Conservation (phyloP, 495 filamentous ascomycete species). For the Daldinia concentrica region DNA sequence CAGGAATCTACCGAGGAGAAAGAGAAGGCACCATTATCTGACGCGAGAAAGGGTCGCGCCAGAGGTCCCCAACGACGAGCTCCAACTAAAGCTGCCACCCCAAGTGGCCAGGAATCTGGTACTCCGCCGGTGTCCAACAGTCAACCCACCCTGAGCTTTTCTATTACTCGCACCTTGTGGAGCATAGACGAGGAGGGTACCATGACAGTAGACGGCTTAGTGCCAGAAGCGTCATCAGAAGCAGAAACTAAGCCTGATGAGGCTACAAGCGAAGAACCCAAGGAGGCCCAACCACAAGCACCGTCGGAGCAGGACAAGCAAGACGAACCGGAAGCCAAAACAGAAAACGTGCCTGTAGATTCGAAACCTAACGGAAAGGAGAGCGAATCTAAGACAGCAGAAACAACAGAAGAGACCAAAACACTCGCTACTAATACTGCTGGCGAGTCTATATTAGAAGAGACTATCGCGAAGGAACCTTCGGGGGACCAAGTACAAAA, state of each 20-base stretch:
- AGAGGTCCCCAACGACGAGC: slow-evolving; percentile 84
- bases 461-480: slow-evolving; percentile 50
- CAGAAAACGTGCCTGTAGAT: slow-evolving; percentile 22
- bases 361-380: slow-evolving; percentile 14
- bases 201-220: slow-evolving; percentile 50
- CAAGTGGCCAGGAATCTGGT: slow-evolving; percentile 44
- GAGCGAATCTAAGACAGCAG: background rate
- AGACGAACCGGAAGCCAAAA: slow-evolving; percentile 36
- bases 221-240: slow-evolving; percentile 35
- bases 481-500: slow-evolving; percentile 48
- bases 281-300: slow-evolving; percentile 46
- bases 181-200: slow-evolving; percentile 63
- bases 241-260: slow-evolving; percentile 28
- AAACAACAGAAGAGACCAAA: slow-evolving; percentile 43
- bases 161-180: slow-evolving; percentile 55
- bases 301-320: slow-evolving; percentile 42
- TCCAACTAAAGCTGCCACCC: slow-evolving; percentile 60
- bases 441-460: slow-evolving; percentile 61
- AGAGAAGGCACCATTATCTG: slow-evolving; percentile 80
- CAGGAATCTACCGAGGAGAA: slow-evolving; percentile 66
- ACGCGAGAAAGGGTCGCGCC: slow-evolving; percentile 89
- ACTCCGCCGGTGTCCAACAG: slow-evolving; percentile 39
- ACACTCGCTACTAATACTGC: slow-evolving; percentile 65
- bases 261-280: slow-evolving; percentile 35
- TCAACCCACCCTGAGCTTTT: slow-evolving; percentile 48